Evolutionary conservation across 2,329 filamentous ascomycete species (phyloP).

Genomic region (Atkinsonella texensis): DNA sequence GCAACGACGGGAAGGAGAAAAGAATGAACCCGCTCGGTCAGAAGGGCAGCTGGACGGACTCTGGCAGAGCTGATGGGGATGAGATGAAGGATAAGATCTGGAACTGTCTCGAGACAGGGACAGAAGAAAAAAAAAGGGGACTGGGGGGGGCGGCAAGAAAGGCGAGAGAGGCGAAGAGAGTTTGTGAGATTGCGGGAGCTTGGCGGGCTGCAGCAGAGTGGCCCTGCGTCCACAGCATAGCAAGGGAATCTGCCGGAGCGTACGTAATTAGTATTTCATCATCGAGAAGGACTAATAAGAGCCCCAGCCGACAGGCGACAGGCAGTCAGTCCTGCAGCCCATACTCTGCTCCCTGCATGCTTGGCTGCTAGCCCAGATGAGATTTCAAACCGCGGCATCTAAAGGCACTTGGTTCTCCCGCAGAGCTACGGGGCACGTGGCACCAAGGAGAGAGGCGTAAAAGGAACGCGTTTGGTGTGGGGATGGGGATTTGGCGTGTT

Average conservation of each 20-base stretch:
- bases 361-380: too few species aligned
- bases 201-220: not conserved
- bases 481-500: too few species aligned
- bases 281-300: too few species aligned
- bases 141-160: not conserved
- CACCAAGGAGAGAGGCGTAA: too few species aligned
- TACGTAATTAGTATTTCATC: not conserved
- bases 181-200: not conserved
- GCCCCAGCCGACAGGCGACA: too few species aligned
- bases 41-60: not conserved
- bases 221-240: too few species aligned
- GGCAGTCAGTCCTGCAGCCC: too few species aligned
- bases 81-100: conserved; percentile 4
- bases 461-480: too few species aligned
- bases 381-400: too few species aligned
- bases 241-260: not conserved
- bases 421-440: too few species aligned
- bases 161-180: not conserved
- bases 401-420: too few species aligned
- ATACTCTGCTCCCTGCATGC: too few species aligned
- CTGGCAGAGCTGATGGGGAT: conserved; percentile 5
- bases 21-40: not conserved
- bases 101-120: not conserved
- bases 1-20: not conserved
- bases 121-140: not conserved